Conservation (phyloP, 805 yeast species). For the Starmera amethionina region DNA sequence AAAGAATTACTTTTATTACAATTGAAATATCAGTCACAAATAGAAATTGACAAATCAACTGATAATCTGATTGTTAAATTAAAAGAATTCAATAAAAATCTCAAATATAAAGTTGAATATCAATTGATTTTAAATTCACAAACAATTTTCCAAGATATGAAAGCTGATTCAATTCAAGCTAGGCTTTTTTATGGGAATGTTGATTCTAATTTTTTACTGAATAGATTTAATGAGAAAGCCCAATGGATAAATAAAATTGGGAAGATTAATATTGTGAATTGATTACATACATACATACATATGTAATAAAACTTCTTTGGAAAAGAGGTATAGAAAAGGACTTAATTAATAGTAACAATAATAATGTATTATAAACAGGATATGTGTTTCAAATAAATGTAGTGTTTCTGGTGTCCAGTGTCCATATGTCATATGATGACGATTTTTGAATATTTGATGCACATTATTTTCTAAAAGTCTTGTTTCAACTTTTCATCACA, state of each 20-base stretch:
- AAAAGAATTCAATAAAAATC: constrained; percentile 8
- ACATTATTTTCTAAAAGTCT: too few species aligned
- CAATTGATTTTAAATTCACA: constrained; percentile 5
- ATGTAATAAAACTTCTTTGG: too few species aligned
- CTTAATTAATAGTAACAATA: too few species aligned
- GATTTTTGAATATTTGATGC: too few species aligned
- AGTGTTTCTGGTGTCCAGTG: too few species aligned
- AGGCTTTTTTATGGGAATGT: constrained; percentile 10
- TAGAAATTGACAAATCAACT: neutral
- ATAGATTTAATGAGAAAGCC: constrained; percentile 6
- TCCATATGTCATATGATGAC: too few species aligned
- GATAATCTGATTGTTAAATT: constrained; percentile 7
- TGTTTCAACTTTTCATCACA: too few species aligned
- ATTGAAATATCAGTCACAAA: constrained; percentile 6
- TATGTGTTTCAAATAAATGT: too few species aligned
- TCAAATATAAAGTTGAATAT: constrained; percentile 10
- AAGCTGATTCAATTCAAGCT: constrained; percentile 1
- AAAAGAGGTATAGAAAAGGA: too few species aligned
- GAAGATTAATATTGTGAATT: neutral
- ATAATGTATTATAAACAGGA: too few species aligned
- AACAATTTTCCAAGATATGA: constrained; percentile 2
- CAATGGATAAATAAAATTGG: constrained; percentile 1
- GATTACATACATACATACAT: too few species aligned
- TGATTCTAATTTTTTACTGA: constrained; percentile 3
- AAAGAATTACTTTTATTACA: constrained; percentile 10